Base-by-base conservation (phyloP, 2,329 filamentous ascomycete species). In the Aureobasidium sp. region DNA sequence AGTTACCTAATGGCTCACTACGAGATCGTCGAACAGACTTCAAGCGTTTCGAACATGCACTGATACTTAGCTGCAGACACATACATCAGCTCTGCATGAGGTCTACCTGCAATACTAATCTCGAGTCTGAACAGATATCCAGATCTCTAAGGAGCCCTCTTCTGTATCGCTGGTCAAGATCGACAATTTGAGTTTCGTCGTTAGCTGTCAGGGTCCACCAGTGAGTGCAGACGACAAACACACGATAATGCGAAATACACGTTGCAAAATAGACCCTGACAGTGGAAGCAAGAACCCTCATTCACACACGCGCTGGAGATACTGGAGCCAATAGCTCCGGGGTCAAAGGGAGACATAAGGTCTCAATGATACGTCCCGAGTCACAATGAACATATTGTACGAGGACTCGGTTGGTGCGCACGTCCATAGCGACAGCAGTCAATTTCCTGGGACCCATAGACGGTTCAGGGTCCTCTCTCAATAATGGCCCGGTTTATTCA, bases 401-500 rank as follows among this genome's bases (percentile, higher is more conserved):
- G 37, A 41, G 27, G 32, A 48, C 11, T 39, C 53, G 42, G 42
- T 42, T 39, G 21, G 13, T n/a, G 42, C 47, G 54, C 54, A 58
- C 54, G 54, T 47, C 32, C 54, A 45, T n/a, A 42, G 25, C 37
- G n/a, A 41, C 50, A 51, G 49, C 42, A 48, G 14, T 13, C 42
- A 44, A 58, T 58, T 48, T 58, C 53, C 42, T 58, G 30, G 53
- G 42, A 48, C 42, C 54, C 54, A 48, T 58, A 47, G 21, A 48
- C 54, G 54, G 42, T 48, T 58, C 54, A 58, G 54, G 54, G 54
- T 58, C 53, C 3, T 45, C 27, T n/a, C 5, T 42, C 47, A 34
- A 39, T 37, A 21, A 5, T 32, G 25, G 13, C 5, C 29, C 36
- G 32, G 27, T 32, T 44, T 42, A 21, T 8, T 39, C 39, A 32